Conservation (phyloP, 768 basidiomycete species). For the Exsudoporus frostii region DNA sequence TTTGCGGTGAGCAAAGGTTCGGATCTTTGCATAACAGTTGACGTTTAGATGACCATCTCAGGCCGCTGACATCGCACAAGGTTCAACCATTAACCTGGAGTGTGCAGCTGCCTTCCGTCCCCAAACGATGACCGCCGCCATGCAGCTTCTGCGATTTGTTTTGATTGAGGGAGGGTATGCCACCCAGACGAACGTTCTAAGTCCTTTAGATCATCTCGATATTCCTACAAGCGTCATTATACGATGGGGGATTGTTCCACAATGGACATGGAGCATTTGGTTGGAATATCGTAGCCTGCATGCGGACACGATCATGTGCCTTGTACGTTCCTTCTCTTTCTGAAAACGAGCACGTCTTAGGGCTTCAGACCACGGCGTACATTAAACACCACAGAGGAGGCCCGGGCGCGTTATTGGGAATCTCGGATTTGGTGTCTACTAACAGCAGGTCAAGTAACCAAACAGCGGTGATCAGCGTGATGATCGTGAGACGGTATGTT, state of each 20-base stretch:
- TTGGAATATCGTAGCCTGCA: slow-evolving; percentile 48
- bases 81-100: background rate
- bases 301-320: slow-evolving; percentile 44
- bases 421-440: background rate
- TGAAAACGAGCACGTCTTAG: background rate
- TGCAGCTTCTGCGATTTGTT: slow-evolving; percentile 43
- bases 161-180: slow-evolving; percentile 29
- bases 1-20: slow-evolving; percentile 31
- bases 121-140: slow-evolving; percentile 41
- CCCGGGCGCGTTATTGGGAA: background rate
- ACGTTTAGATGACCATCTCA: slow-evolving; percentile 6
- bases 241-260: slow-evolving; percentile 53
- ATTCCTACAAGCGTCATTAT: slow-evolving; percentile 49
- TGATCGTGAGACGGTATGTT: slow-evolving; percentile 23
- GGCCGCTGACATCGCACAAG: slow-evolving; percentile 20
- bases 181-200: slow-evolving; percentile 2
- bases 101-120: slow-evolving; percentile 39
- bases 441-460: background rate
- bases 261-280: slow-evolving; percentile 69
- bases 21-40: background rate
- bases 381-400: slow-evolving; percentile 38
- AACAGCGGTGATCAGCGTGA: slow-evolving; percentile 20
- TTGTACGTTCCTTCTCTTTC: slow-evolving; percentile 39
- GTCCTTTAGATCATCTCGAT: slow-evolving; percentile 33
- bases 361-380: slow-evolving; percentile 50